A percentile compares a stretch with the other conserved stretches of the same genome.
These are phyloP conservation scores for Lomentospora prolificans DNA, from an alignment of 2,329 filamentous ascomycete species.

Conservation along the genomic window DNA sequence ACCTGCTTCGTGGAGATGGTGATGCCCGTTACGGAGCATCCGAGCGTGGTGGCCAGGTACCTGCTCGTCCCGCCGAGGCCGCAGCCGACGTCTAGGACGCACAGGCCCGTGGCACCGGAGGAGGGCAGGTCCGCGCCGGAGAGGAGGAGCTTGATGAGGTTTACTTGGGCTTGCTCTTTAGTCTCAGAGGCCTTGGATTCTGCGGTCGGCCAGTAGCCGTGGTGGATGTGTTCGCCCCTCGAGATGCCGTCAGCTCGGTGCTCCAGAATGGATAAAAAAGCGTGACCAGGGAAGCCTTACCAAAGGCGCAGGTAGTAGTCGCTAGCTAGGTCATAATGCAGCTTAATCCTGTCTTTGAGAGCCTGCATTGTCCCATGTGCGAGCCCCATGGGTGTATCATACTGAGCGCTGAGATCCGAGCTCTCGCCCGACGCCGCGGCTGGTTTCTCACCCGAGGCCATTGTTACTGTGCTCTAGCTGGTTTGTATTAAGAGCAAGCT, in stretches of 20 bases:
- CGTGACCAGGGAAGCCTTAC: slow-evolving; percentile 23
- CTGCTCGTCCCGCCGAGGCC: slow-evolving; percentile 50
- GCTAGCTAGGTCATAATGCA: slow-evolving; percentile 51
- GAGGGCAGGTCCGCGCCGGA: slow-evolving; percentile 20
- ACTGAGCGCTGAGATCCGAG: slow-evolving; percentile 31
- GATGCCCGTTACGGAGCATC: slow-evolving; percentile 46
- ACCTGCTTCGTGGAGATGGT: slow-evolving; percentile 52
- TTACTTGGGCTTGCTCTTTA: slow-evolving; percentile 48
- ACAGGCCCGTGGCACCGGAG: slow-evolving; percentile 13
- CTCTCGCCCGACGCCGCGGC: slow-evolving; percentile 8
- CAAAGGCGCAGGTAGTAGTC: slow-evolving; percentile 54
- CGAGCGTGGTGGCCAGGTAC: slow-evolving; percentile 40
- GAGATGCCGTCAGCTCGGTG: neutral
- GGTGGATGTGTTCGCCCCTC: slow-evolving; percentile 55
- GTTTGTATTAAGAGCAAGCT: too few relatives aligned
- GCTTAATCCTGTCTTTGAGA: slow-evolving; percentile 48
- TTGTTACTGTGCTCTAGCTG: neutral
- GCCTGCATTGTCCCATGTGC: slow-evolving; percentile 36
- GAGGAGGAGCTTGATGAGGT: slow-evolving; percentile 46
- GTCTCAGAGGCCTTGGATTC: slow-evolving; percentile 35
- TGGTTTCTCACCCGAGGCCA: neutral
- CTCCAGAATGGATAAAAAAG: neutral
- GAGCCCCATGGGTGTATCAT: slow-evolving; percentile 34
- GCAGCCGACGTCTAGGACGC: slow-evolving; percentile 50
- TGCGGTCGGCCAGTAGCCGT: slow-evolving; percentile 46